A percentile compares a stretch with the other conserved stretches of the same genome.
Conservation (phyloP, 2,329 filamentous ascomycete species). For the Domatiomyces globalis region DNA sequence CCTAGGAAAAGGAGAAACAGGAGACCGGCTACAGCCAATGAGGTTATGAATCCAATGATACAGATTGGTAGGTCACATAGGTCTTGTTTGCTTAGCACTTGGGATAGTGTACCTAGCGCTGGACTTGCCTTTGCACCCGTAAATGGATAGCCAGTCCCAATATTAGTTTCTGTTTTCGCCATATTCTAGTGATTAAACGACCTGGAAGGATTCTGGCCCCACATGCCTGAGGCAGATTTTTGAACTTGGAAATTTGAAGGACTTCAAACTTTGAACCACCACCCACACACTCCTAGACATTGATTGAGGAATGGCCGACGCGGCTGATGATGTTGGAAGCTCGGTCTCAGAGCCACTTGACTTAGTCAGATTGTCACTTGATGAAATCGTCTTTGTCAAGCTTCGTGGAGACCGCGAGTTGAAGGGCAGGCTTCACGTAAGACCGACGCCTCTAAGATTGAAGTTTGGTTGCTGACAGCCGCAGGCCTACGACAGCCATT, state of each 20-base stretch:
- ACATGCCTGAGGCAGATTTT: not conserved
- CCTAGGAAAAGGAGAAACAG: too few species aligned
- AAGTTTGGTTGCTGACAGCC: conserved; percentile 8
- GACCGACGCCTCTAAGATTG: conserved; percentile 20
- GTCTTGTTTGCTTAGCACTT: too few species aligned
- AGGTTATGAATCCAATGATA: too few species aligned
- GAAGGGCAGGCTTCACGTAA: conserved; percentile 84
- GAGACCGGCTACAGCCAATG: too few species aligned
- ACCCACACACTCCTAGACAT: not conserved
- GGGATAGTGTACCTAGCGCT: too few species aligned
- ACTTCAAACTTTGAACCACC: not conserved
- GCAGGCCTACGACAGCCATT: conserved; percentile 96
- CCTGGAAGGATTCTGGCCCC: not conserved
- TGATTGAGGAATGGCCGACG: conserved; percentile 56
- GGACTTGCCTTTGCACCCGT: too few species aligned
- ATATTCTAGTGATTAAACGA: not conserved
- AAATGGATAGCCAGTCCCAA: too few species aligned
- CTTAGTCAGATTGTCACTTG: conserved; percentile 76
- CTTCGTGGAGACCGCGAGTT: conserved; percentile 88
- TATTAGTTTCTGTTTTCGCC: not conserved
- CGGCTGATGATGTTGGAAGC: conserved; percentile 52
- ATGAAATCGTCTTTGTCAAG: conserved; percentile 96
- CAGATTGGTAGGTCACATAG: too few species aligned
- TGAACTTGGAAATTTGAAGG: not conserved
- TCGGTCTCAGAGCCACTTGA: conserved; percentile 85